Conservation (phyloP, 2,329 filamentous ascomycete genomes). For the Aspergillus calidoustus region DNA sequence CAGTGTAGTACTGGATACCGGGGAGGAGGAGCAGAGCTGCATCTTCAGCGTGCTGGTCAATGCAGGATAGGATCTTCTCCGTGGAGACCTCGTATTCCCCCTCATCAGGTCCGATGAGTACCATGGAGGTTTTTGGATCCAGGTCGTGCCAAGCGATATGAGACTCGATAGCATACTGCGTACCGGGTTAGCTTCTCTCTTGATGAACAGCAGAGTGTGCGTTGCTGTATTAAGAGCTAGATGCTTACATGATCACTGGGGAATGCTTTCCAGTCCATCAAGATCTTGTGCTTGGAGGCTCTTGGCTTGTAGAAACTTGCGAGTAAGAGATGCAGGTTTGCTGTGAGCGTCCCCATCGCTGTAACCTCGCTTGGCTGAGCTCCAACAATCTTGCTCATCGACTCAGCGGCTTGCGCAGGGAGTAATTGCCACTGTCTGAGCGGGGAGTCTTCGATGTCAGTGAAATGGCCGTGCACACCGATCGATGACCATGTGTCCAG, state of each 20-base stretch:
- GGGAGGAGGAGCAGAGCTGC: conserved; percentile 79
- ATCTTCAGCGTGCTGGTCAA: conserved; percentile 72
- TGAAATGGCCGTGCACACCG: conserved; percentile 83
- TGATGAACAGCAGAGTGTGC: no score
- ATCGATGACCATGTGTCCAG: conserved; percentile 82
- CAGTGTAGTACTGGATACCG: conserved; percentile 89
- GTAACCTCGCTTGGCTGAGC: conserved; percentile 73
- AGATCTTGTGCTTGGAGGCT: conserved; percentile 69
- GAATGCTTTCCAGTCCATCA: conserved; percentile 85
- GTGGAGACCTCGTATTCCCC: conserved; percentile 67
- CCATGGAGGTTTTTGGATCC: conserved; percentile 68
- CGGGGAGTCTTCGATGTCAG: conserved; percentile 67
- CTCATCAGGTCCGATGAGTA: conserved; percentile 70
- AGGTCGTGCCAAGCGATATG: conserved; percentile 74
- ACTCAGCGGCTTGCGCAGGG: conserved; percentile 71
- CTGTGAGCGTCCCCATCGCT: conserved; percentile 84
- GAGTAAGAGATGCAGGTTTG: conserved; percentile 78
- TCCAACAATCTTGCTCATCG: conserved; percentile 75
- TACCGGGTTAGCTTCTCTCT: background rate
- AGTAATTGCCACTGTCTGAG: conserved; percentile 76
- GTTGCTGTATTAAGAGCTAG: background rate
- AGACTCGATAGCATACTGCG: conserved; percentile 78
- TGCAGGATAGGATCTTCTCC: conserved; percentile 69
- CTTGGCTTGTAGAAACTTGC: conserved; percentile 80
- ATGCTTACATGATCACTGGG: conserved; percentile 75